Evolutionary conservation across 2,329 filamentous ascomycete species (phyloP), one percentile per base, ranked within the genome.

Genomic region (Lachnellula occidentalis): DNA sequence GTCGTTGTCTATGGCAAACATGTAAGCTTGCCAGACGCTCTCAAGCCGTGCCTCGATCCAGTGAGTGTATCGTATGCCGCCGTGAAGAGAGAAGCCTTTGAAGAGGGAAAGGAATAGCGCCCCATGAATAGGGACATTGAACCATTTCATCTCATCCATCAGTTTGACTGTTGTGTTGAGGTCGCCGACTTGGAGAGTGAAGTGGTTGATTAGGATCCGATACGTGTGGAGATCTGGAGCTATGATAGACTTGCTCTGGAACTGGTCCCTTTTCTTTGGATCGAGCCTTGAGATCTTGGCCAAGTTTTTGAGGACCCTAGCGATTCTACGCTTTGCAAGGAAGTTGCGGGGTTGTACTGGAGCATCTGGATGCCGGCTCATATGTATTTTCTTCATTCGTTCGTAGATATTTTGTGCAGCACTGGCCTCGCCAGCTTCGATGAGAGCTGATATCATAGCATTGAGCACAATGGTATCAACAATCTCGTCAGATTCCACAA

Each of bases 381-480:
- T 24, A 50, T 68, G 61, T 24, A 63, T 47, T 71, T 65, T 34
- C 69, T 91, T 92, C 92, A 99, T 97, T 57, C 85, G 84, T 54
- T 83, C 75, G 65, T 96, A 96, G 11, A 96, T 82, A 56, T 87
- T 79, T 62, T 92, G 85, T 2, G 92, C 94, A 0, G 89, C 85
- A 6, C 78, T 73, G 39, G 86, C 81, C 66, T 99, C 92, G 41
- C 87, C 86, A 14, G 86, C 85, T 53, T 83, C 79, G 43, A 96
- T 77, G 19, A 97, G 78, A 1, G 90, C 85, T 0, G 84, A 78
- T 58, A 97, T 88, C 64, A 96, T 84, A 63, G 87, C 89, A 67
- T 97, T 97, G 69, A 97, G 78, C 14, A 91, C 87, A 2, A 87
- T 78, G 0, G 89, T 92, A 69, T 97, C 92, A 53, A 99, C 85